These are phyloP conservation scores for Takashimella tepidaria DNA, from an alignment of 1,284 basidiomycete genomes.

Conservation along the genomic window DNA sequence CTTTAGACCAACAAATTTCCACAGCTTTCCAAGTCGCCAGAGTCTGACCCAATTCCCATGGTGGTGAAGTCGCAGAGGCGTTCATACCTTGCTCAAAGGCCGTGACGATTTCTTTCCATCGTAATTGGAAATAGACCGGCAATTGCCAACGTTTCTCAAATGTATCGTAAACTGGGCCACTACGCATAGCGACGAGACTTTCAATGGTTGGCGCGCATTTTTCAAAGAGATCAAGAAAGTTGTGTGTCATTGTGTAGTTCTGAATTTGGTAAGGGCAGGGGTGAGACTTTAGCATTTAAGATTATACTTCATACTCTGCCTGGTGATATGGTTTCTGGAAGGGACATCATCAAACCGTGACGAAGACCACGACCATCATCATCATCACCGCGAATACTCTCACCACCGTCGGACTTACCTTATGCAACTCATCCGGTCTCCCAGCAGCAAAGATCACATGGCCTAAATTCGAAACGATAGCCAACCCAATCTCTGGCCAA, in stretches of 20 bases:
- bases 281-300: too few relatives aligned
- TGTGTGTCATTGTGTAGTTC: slow-evolving; percentile 78
- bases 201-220: slow-evolving; percentile 69
- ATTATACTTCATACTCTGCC: too few relatives aligned
- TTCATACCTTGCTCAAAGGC: slow-evolving; percentile 64
- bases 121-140: slow-evolving; percentile 91
- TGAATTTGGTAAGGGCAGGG: too few relatives aligned
- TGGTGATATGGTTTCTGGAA: too few relatives aligned
- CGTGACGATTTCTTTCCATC: slow-evolving; percentile 90
- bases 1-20: slow-evolving; percentile 72
- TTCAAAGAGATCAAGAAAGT: slow-evolving; percentile 80
- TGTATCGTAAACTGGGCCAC: slow-evolving; percentile 61
- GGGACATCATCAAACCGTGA: background rate
- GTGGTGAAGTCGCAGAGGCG: background rate
- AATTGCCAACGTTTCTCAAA: slow-evolving; percentile 91
- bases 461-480: slow-evolving; percentile 79
- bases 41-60: slow-evolving; percentile 53
- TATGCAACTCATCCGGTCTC: slow-evolving; percentile 79
- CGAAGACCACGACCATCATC: too few relatives aligned
- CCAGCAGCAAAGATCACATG: slow-evolving; percentile 81
- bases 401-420: slow-evolving; percentile 57
- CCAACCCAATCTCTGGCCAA: slow-evolving; percentile 74
- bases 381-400: slow-evolving; percentile 2
- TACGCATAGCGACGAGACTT: slow-evolving; percentile 64
- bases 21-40: slow-evolving; percentile 67